Percentiles rank a stretch among this genome's conserved stretches.
These are phyloP conservation scores for Hippophae gyantsensis DNA, from an alignment of 306 rosid genomes.

Conservation along the genomic window DNA sequence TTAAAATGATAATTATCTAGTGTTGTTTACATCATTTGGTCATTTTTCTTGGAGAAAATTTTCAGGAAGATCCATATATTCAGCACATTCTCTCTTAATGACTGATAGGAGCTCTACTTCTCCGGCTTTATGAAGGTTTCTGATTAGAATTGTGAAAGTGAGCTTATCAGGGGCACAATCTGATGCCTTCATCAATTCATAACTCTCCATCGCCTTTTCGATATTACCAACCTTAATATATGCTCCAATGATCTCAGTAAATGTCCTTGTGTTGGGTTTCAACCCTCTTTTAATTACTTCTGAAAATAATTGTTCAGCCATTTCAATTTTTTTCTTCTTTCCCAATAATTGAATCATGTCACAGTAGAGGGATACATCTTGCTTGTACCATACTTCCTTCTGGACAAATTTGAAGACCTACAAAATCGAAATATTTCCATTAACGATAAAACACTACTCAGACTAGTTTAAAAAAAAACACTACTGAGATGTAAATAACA, in stretches of 20 bases:
- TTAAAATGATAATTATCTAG: neutral
- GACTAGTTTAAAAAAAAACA: too few species aligned
- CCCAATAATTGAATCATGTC: slow-evolving; percentile 53
- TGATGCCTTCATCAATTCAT: slow-evolving; percentile 45
- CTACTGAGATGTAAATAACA: neutral
- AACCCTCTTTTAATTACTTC: slow-evolving; percentile 34
- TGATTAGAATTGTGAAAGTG: slow-evolving; percentile 53
- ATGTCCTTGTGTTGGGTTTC: slow-evolving; percentile 48
- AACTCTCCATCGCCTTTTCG: slow-evolving; percentile 51
- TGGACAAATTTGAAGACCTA: slow-evolving; percentile 57
- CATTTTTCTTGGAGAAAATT: slow-evolving; percentile 26
- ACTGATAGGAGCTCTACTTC: slow-evolving; percentile 28
- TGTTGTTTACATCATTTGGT: too few species aligned
- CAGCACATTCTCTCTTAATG: slow-evolving; percentile 45
- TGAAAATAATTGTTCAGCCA: slow-evolving; percentile 48
- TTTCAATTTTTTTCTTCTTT: slow-evolving; percentile 40
- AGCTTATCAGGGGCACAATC: slow-evolving; percentile 52
- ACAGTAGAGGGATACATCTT: slow-evolving; percentile 39
- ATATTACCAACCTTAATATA: slow-evolving; percentile 39
- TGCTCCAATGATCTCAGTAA: slow-evolving; percentile 68
- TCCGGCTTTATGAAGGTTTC: slow-evolving; percentile 37
- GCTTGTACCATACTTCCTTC: slow-evolving; percentile 37
- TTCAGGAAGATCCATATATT: slow-evolving; percentile 34
- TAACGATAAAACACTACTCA: too few species aligned
- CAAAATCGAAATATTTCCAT: neutral